Percentiles rank a stretch among this genome's conserved stretches.
phyloP scores from a whole-genome alignment of 2,329 filamentous ascomycete species.

The Hortaea werneckii region DNA sequence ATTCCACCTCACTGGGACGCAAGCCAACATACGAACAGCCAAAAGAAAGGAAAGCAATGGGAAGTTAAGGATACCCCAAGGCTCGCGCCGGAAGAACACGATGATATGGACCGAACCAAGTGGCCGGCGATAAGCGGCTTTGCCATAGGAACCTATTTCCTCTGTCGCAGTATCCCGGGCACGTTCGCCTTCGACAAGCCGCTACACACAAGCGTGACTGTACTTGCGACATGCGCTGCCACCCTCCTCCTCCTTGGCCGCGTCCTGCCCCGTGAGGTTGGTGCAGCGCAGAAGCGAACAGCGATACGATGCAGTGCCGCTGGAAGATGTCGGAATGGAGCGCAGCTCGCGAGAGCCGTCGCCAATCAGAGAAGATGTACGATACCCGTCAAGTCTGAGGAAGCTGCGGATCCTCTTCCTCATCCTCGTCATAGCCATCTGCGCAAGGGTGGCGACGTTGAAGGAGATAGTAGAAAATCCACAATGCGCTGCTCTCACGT shows the following conservation, averaged over 20 bases:
- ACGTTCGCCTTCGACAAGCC: constrained; percentile 35
- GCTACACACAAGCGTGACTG: constrained; percentile 32
- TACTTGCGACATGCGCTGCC: constrained; percentile 32
- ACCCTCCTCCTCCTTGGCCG: constrained; percentile 29
- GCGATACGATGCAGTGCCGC: constrained; percentile 18
- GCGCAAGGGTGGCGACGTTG: constrained; percentile 28
- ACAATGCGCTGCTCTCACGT: constrained; percentile 31
- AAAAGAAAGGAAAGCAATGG: too few species aligned
- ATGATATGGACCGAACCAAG: constrained; percentile 12
- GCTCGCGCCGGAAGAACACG: neutral
- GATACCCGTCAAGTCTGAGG: constrained; percentile 16
- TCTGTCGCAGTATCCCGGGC: constrained; percentile 14
- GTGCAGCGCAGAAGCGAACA: constrained; percentile 12
- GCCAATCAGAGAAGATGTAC: constrained; percentile 11
- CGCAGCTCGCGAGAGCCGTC: constrained; percentile 14
- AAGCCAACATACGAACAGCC: too few species aligned
- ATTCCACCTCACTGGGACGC: too few species aligned
- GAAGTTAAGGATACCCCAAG: too few species aligned
- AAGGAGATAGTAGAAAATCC: constrained; percentile 31
- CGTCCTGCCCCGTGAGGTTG: constrained; percentile 15
- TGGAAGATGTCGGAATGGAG: constrained; percentile 18
- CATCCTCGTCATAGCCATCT: constrained; percentile 21
- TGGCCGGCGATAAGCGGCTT: constrained; percentile 19
- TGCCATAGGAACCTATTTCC: constrained; percentile 16
- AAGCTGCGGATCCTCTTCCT: constrained; percentile 19